These are phyloP conservation scores for Phytophthora foliorum DNA, from an alignment of 352 stramenopile genomes.

Conservation along the genomic window DNA sequence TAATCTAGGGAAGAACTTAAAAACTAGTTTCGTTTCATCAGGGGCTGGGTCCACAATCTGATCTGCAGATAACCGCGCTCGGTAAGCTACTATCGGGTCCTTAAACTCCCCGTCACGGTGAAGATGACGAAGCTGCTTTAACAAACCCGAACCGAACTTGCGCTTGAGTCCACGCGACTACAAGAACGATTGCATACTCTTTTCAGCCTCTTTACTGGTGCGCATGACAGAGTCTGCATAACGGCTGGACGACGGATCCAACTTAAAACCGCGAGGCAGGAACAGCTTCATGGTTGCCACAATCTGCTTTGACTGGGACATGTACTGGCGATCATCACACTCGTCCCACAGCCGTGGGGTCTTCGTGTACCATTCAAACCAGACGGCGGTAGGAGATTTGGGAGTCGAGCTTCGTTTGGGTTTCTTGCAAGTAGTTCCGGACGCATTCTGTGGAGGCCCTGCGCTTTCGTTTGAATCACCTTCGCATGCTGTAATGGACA, in stretches of 20 bases:
- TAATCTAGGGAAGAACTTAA: no score
- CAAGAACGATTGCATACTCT: not conserved
- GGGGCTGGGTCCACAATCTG: not conserved
- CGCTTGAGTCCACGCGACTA: not conserved
- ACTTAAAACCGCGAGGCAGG: conserved; percentile 20
- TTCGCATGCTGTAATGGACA: no score
- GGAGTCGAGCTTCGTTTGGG: no score
- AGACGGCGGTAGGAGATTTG: no score
- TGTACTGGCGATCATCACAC: conserved; percentile 8
- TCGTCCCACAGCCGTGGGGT: conserved; percentile 23
- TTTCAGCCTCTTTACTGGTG: not conserved
- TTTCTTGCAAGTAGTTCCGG: no score
- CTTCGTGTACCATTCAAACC: conserved; percentile 40
- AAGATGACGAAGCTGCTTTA: conserved; percentile 9
- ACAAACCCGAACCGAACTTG: conserved; percentile 3
- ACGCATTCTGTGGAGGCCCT: no score
- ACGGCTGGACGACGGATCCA: conserved; percentile 6
- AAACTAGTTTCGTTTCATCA: not conserved
- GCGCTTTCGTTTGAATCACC: no score
- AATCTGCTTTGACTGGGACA: conserved; percentile 32
- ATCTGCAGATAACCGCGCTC: not conserved
- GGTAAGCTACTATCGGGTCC: no score
- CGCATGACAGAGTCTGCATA: conserved; percentile 5
- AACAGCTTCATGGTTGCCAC: conserved; percentile 46
- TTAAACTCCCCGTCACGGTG: no score